Conservation (phyloP, 495 filamentous ascomycete genomes). For the Cladorrhinum samala region DNA sequence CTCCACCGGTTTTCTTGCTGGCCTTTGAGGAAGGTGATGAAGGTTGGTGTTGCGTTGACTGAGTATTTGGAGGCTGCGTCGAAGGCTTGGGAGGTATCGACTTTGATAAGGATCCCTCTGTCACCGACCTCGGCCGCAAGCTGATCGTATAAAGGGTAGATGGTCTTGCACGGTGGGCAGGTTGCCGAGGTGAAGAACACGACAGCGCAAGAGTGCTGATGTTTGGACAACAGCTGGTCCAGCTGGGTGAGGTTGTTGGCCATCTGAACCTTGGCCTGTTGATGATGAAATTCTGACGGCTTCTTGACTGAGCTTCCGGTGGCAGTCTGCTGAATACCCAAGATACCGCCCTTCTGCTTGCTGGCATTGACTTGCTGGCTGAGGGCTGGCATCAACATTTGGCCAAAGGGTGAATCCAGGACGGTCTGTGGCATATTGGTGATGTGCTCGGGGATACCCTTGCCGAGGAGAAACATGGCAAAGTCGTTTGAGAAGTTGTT, state of each 20-base stretch:
- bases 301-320: slow-evolving; percentile 30
- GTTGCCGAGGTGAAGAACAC: slow-evolving; percentile 90
- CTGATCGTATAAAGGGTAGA: slow-evolving; percentile 79
- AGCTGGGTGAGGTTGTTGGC: slow-evolving; percentile 49
- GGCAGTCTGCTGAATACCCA: slow-evolving; percentile 41
- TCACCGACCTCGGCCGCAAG: slow-evolving; percentile 69
- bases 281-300: slow-evolving; percentile 24
- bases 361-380: slow-evolving; percentile 65
- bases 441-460: slow-evolving; percentile 82
- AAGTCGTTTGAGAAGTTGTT: slow-evolving; percentile 98
- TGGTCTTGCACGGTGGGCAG: slow-evolving; percentile 75
- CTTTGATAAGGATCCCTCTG: slow-evolving; percentile 71
- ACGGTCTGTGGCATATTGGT: slow-evolving; percentile 81
- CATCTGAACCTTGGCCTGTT: slow-evolving; percentile 28
- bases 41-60: slow-evolving; percentile 78
- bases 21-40: slow-evolving; percentile 79
- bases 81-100: slow-evolving; percentile 63
- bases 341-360: slow-evolving; percentile 46
- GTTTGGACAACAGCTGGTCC: slow-evolving; percentile 51
- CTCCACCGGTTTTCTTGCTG: slow-evolving; percentile 72
- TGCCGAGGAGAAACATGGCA: slow-evolving; percentile 82
- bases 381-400: slow-evolving; percentile 80
- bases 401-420: slow-evolving; percentile 83
- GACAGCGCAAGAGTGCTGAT: slow-evolving; percentile 63
- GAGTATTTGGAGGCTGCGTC: slow-evolving; percentile 61